Percentiles rank a stretch among this genome's conserved stretches.
These are phyloP conservation scores for Ganoderma multipileum DNA, from an alignment of 1,284 basidiomycete species.

Conservation along the genomic window DNA sequence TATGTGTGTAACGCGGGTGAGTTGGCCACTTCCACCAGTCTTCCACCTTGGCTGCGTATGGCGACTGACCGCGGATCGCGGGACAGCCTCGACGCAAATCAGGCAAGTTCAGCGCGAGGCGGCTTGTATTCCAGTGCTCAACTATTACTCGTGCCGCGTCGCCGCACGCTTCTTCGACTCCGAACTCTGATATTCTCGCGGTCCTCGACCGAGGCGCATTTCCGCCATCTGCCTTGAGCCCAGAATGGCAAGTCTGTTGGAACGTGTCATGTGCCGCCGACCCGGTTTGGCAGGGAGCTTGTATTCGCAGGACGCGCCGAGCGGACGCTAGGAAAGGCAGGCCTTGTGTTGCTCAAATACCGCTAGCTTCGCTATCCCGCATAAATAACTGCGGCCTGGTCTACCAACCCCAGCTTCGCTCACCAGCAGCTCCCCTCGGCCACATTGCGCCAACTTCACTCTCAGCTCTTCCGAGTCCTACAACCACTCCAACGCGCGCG, in stretches of 20 bases:
- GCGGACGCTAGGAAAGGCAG: constrained; percentile 24
- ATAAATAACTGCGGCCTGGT: constrained; percentile 27
- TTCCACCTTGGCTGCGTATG: not conserved
- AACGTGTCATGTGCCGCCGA: constrained; percentile 28
- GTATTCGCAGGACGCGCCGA: constrained; percentile 26
- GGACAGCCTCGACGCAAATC: constrained; percentile 14
- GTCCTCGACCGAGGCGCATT: constrained; percentile 26
- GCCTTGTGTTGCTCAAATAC: constrained; percentile 21
- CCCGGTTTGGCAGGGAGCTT: constrained; percentile 36
- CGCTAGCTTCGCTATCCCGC: not conserved
- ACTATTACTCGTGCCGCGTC: not conserved
- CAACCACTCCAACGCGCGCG: constrained; percentile 6
- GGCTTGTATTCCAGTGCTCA: constrained; percentile 3
- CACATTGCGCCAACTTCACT: constrained; percentile 4
- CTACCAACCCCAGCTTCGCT: constrained; percentile 22
- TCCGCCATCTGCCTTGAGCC: constrained; percentile 35
- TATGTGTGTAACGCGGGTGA: constrained; percentile 15
- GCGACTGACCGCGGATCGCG: constrained; percentile 12
- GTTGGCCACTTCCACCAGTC: not conserved
- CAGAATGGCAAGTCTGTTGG: constrained; percentile 32
- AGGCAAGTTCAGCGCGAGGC: constrained; percentile 6
- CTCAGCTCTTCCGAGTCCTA: not conserved
- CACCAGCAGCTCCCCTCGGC: constrained; percentile 12
- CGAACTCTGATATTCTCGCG: constrained; percentile 21
- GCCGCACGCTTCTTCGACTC: constrained; percentile 1